Evolutionary conservation across 257 asterid species (phyloP), one percentile per base, ranked within the genome.

Genomic region (Rubia yunnanensis): DNA sequence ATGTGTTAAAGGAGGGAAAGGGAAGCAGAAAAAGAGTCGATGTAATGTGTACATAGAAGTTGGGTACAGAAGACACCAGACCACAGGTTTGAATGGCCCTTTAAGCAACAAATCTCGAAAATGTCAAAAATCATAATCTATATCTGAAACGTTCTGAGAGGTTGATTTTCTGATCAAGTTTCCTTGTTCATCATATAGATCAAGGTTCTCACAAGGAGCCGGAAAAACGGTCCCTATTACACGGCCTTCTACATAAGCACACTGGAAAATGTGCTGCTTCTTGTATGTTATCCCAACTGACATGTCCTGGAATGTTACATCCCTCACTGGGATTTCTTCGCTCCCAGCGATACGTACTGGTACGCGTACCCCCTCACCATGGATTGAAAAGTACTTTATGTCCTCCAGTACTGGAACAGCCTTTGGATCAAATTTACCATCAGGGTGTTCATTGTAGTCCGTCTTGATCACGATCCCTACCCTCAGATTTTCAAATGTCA

Each of bases 381-480:
- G 95, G 59, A 94, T 64, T 0, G 95, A 79, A 7, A 74, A 67
- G 76, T 80, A 94, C 61, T 80, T 88, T 82, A 94, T 88, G 85
- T 85, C 83, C 62, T 88, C 87, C 0, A 94, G 74, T 27, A 77
- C 24, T 7, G 99, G 99, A 54, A 76, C 73, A 0, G 99, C 99
- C 60, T 80, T 81, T 61, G 96, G 97, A 73, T 94, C 88, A 50
- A 65, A 94, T 3, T 78, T 89, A 2, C 46, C 78, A 27, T 85
- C 96, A 0, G 99, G 96, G 72, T 94, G 99, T 73, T 94, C 99
- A 22, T 90, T 90, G 85, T 94, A 94, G 70, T 90, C 97, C 18
- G 99, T 90, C 74, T 90, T 94, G 70, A 94, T 81, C 44, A 94
- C 95, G 5, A 94, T 85, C 7, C 99, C 99, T 31, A 86, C 99